Evolutionary conservation across 331 rosid genomes (phyloP).

Genomic region (Prunus yedoensis): DNA sequence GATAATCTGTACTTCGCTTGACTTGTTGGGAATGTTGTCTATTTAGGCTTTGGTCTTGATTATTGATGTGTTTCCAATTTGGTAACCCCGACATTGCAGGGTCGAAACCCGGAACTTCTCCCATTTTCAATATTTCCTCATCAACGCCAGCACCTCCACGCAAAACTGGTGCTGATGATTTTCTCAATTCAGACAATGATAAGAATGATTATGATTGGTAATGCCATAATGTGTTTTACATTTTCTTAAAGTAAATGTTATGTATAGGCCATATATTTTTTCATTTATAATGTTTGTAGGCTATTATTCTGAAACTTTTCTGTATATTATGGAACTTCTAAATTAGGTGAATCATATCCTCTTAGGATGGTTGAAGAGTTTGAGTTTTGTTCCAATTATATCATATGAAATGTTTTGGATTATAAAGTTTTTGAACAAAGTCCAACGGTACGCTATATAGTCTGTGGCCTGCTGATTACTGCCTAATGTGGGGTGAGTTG

Average conservation of each 20-base stretch:
- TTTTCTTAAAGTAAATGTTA: background rate
- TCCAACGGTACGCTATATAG: background rate
- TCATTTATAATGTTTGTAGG: background rate
- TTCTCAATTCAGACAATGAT: constrained; percentile 87
- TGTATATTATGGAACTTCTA: background rate
- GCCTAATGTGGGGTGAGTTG: background rate
- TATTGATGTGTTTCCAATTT: constrained; percentile 13
- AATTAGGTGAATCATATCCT: background rate
- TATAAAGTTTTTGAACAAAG: background rate
- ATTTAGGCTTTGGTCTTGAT: background rate
- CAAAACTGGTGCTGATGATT: constrained; percentile 85
- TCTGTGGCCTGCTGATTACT: background rate
- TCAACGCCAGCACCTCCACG: constrained; percentile 62
- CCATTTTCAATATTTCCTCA: constrained; percentile 61
- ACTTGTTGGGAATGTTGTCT: background rate
- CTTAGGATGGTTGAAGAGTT: background rate
- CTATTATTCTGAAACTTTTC: background rate
- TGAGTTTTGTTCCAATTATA: background rate
- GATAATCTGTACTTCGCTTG: background rate
- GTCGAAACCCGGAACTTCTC: constrained; percentile 60
- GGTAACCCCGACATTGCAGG: constrained; percentile 40
- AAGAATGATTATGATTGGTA: constrained; percentile 98
- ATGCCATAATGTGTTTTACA: constrained; percentile 11
- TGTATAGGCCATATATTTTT: too few relatives aligned
- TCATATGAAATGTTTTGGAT: background rate